Evolutionary conservation across 306 rosid genomes (phyloP).

Genomic region (Sesbania bispinosa): DNA sequence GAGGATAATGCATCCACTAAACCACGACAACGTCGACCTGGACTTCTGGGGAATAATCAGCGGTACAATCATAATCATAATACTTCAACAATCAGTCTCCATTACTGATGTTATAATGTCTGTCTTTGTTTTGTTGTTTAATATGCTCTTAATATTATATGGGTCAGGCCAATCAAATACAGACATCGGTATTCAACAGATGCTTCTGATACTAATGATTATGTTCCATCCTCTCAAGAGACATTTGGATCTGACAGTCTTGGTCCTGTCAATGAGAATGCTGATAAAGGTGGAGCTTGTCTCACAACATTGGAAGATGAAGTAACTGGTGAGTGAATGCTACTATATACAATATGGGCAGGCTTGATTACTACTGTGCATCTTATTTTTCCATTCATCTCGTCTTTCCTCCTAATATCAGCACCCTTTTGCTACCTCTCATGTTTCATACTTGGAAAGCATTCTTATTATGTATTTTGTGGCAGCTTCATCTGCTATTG

Average conservation of each 20-base stretch:
- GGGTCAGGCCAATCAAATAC: slow-evolving; percentile 53
- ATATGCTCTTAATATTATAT: slow-evolving; percentile 14
- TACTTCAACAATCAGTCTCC: slow-evolving; percentile 1
- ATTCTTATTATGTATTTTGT: slow-evolving; percentile 8
- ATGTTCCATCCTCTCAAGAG: slow-evolving; percentile 48
- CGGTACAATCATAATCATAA: slow-evolving; percentile 26
- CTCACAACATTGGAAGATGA: slow-evolving; percentile 30
- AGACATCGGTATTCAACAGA: slow-evolving; percentile 52
- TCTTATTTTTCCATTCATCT: neutral
- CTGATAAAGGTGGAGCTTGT: slow-evolving; percentile 30
- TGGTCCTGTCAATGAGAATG: slow-evolving; percentile 31
- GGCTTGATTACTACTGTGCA: neutral
- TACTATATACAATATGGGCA: neutral
- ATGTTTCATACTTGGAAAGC: neutral
- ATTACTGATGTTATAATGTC: neutral
- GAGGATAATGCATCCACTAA: slow-evolving; percentile 33
- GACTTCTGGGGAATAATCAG: slow-evolving; percentile 48
- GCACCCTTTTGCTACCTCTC: neutral
- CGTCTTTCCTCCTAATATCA: neutral
- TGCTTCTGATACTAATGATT: slow-evolving; percentile 25
- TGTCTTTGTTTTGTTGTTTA: slow-evolving; percentile 20
- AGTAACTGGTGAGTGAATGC: slow-evolving; percentile 39
- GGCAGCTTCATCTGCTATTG: slow-evolving; percentile 46
- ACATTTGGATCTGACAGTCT: slow-evolving; percentile 31
- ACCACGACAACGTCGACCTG: slow-evolving; percentile 64